These are phyloP conservation scores for Brassica cretica DNA, from an alignment of 345 rosid species.

Conservation along the genomic window DNA sequence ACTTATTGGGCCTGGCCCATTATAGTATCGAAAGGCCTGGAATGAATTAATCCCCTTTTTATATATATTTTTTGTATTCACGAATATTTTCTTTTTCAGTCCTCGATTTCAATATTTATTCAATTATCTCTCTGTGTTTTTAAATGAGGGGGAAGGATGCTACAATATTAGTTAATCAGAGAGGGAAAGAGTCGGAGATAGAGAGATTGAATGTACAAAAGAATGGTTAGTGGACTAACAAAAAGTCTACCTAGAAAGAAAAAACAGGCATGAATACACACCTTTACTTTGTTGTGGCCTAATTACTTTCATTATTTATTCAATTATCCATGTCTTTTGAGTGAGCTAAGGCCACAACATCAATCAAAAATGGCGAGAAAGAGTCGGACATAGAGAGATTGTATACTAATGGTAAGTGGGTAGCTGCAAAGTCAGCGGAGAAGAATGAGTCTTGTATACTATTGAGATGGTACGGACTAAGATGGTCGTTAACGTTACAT, in stretches of 20 bases:
- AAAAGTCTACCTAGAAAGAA: slow-evolving; percentile 5
- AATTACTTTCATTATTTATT: not conserved
- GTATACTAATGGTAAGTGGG: not conserved
- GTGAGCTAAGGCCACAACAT: not conserved
- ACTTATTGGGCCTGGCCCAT: not conserved
- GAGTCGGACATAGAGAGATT: not conserved
- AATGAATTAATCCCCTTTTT: not conserved
- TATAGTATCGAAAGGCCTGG: not conserved
- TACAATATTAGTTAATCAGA: not conserved
- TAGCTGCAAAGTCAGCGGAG: not conserved
- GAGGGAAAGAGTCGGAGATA: not conserved
- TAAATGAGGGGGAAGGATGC: not conserved
- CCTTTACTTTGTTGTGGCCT: not conserved
- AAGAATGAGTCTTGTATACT: not conserved
- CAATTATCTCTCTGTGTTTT: not conserved
- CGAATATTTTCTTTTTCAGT: not conserved
- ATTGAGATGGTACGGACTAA: not conserved
- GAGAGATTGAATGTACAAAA: not conserved
- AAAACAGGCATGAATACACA: not conserved
- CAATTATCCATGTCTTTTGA: not conserved
- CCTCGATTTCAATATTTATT: not conserved
- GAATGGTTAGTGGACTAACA: not conserved
- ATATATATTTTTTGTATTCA: not conserved
- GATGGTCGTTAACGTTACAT: not conserved
- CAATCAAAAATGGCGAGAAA: not conserved